A percentile compares a stretch with the other conserved stretches of the same genome.
Evolutionary conservation across 1,139 yeast species (phyloP).

Genomic region (Williopsis jadinii): DNA sequence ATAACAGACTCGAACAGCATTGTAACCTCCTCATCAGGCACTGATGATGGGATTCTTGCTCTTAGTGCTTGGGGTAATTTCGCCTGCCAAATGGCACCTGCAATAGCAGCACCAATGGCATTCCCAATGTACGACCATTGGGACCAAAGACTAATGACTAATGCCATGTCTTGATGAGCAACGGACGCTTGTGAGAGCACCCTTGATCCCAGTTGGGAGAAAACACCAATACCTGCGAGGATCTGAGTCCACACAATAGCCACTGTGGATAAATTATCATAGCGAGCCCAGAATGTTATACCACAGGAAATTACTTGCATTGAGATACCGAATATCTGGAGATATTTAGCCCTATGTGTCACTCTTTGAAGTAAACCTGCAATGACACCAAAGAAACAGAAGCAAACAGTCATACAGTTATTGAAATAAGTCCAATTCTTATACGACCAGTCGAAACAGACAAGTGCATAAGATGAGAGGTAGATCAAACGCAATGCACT

Average conservation of each 20-base stretch:
- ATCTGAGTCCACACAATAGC: conserved; percentile 23
- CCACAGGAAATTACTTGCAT: conserved; percentile 28
- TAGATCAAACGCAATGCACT: conserved; percentile 24
- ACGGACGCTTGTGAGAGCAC: conserved; percentile 33
- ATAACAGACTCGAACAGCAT: conserved; percentile 19
- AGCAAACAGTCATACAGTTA: conserved; percentile 28
- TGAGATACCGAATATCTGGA: conserved; percentile 26
- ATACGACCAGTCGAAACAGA: conserved; percentile 24
- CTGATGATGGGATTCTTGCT: conserved; percentile 22
- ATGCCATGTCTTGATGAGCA: conserved; percentile 40
- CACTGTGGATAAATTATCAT: conserved; percentile 19
- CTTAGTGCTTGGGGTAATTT: conserved; percentile 29
- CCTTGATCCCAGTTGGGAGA: conserved; percentile 27
- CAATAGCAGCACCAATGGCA: conserved; percentile 39
- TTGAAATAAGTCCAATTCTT: conserved; percentile 30
- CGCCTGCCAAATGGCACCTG: conserved; percentile 44
- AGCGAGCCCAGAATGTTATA: conserved; percentile 23
- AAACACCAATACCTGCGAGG: conserved; percentile 27
- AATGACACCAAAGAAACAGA: conserved; percentile 30
- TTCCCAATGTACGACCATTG: conserved; percentile 37
- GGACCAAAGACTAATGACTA: conserved; percentile 36
- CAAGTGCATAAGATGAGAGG: conserved; percentile 25
- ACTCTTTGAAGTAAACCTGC: conserved; percentile 27
- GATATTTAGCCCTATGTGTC: conserved; percentile 28
- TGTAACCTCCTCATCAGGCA: conserved; percentile 15